A percentile compares a stretch with the other conserved stretches of the same genome.
phyloP scores from a whole-genome alignment of 352 stramenopile species.

The Saprolegnia parasitica region DNA sequence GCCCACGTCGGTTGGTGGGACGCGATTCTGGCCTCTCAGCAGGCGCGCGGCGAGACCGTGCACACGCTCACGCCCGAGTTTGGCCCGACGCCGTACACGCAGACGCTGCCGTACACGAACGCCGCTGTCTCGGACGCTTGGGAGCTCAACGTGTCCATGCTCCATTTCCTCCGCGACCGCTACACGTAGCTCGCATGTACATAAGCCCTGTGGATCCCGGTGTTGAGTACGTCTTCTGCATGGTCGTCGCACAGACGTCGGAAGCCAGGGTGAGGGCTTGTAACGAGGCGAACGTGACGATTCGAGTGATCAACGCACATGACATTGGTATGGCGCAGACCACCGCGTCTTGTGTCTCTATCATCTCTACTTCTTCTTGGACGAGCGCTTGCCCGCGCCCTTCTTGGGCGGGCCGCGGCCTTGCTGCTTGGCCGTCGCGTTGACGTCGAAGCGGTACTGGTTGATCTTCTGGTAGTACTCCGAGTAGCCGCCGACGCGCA shows the following conservation, averaged over 20 bases:
- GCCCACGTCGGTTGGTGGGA: slow-evolving; percentile 21
- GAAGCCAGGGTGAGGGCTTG: background rate
- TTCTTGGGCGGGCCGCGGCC: slow-evolving; percentile 85
- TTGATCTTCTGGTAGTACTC: slow-evolving; percentile 82
- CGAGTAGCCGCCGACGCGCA: slow-evolving; percentile 74
- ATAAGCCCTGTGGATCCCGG: background rate
- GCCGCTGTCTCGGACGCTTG: slow-evolving; percentile 15
- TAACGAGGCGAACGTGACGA: too few species aligned
- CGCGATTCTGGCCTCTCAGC: background rate
- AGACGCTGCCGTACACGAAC: slow-evolving; percentile 23
- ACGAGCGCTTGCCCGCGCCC: slow-evolving; percentile 79
- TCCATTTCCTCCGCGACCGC: background rate
- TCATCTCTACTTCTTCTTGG: slow-evolving; percentile 56
- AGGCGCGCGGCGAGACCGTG: background rate
- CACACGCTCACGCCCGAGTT: slow-evolving; percentile 26
- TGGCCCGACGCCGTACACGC: slow-evolving; percentile 26
- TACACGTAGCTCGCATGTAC: background rate
- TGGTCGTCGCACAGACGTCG: background rate
- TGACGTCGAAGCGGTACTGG: slow-evolving; percentile 63
- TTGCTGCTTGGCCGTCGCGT: slow-evolving; percentile 84
- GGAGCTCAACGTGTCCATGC: slow-evolving; percentile 27
- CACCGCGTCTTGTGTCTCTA: slow-evolving; percentile 8
- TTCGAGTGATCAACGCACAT: too few species aligned
- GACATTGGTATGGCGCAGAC: too few species aligned
- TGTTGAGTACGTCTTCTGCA: background rate